A percentile compares a stretch with the other conserved stretches of the same genome.
Conservation (phyloP, 1,284 basidiomycete species). For the Athelia psychrophila region DNA sequence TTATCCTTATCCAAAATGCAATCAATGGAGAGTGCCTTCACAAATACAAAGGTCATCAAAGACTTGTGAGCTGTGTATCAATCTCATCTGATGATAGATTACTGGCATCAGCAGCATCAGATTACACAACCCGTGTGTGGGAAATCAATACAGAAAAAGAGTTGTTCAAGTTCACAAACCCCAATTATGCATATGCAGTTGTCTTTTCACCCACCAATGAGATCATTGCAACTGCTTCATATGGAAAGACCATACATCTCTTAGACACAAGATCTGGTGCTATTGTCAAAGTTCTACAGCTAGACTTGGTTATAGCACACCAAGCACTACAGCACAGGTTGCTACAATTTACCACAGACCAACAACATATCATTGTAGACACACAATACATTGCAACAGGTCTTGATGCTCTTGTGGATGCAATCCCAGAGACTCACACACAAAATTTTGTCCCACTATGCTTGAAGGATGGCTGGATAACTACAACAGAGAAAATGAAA, state of each 20-base stretch:
- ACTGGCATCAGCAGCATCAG: neutral
- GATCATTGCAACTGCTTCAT: neutral
- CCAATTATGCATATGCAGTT: neutral
- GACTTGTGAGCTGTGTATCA: neutral
- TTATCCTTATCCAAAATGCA: neutral
- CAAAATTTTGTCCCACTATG: neutral
- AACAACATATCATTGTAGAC: neutral
- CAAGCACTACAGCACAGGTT: neutral
- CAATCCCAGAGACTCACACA: neutral
- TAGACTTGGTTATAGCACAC: neutral
- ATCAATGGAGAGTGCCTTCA: neutral
- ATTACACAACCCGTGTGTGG: neutral
- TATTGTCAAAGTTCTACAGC: neutral
- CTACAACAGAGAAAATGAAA: neutral
- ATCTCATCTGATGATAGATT: neutral
- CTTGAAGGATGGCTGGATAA: neutral
- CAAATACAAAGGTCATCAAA: neutral
- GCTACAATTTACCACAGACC: neutral
- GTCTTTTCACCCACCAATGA: neutral
- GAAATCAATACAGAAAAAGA: neutral
- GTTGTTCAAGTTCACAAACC: neutral
- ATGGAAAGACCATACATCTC: neutral
- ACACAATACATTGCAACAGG: neutral
- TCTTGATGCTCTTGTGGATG: neutral
- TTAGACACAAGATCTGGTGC: neutral